A percentile compares a stretch with the other conserved stretches of the same genome.
Evolutionary conservation across 2,329 filamentous ascomycete genomes (phyloP).

Genomic region (Ophiostoma perfectum): DNA sequence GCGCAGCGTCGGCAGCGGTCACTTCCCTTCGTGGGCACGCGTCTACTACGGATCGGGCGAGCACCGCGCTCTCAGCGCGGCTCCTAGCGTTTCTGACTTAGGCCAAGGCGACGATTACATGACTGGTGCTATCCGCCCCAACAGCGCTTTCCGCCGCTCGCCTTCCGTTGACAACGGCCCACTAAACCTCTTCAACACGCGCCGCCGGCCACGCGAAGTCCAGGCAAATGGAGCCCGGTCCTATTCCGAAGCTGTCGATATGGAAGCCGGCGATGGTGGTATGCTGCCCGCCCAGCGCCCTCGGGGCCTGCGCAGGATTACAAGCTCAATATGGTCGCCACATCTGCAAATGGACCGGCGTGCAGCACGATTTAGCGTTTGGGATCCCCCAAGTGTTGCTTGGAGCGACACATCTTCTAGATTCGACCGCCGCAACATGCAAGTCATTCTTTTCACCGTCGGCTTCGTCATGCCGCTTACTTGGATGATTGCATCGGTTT

Average conservation of each 20-base stretch:
- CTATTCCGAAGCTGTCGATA: constrained; percentile 33
- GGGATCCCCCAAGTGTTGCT: constrained; percentile 67
- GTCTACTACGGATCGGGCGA: constrained; percentile 68
- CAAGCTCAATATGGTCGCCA: constrained; percentile 65
- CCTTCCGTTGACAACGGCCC: constrained; percentile 49
- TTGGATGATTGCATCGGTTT: constrained; percentile 73
- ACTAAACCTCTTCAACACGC: constrained; percentile 42
- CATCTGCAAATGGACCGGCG: constrained; percentile 62
- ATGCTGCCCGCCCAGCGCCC: constrained; percentile 30
- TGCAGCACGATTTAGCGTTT: constrained; percentile 55
- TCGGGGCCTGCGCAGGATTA: constrained; percentile 41
- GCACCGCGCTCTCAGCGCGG: constrained; percentile 46
- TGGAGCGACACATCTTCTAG: constrained; percentile 54
- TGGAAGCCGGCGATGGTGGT: constrained; percentile 38
- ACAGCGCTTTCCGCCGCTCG: constrained; percentile 42
- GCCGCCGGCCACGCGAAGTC: constrained; percentile 41
- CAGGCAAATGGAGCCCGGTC: constrained; percentile 24
- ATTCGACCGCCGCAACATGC: constrained; percentile 64
- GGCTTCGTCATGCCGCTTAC: constrained; percentile 74
- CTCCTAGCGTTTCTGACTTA: constrained; percentile 40
- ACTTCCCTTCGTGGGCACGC: constrained; percentile 54
- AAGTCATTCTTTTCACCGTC: constrained; percentile 67
- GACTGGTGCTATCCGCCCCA: constrained; percentile 41
- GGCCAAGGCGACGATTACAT: constrained; percentile 14
- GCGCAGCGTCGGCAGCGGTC: constrained; percentile 31